A percentile compares a stretch with the other conserved stretches of the same genome.
Evolutionary conservation across 1,284 basidiomycete genomes (phyloP).

Genomic region (Apiotrichum laibachii): DNA sequence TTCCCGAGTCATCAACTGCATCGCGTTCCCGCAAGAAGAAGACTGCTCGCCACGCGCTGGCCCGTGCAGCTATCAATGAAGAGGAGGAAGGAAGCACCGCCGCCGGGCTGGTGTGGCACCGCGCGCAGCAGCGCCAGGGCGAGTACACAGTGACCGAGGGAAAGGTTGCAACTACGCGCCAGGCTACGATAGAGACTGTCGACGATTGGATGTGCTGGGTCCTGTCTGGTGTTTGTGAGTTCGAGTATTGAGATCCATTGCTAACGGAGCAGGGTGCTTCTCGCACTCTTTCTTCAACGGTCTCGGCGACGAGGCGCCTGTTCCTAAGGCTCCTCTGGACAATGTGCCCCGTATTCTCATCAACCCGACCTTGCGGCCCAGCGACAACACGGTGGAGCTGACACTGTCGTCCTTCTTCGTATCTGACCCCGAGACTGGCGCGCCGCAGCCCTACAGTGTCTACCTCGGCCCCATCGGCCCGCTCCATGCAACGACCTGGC

Average conservation of each 20-base stretch:
- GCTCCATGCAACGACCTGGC: constrained; percentile 53
- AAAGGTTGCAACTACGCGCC: constrained; percentile 1
- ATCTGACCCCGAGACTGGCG: constrained; percentile 49
- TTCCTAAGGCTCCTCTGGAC: constrained; percentile 56
- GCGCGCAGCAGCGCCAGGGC: constrained; percentile 20
- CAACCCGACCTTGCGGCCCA: constrained; percentile 66
- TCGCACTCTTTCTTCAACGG: constrained; percentile 37
- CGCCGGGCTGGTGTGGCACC: constrained; percentile 31
- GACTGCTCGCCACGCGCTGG: constrained; percentile 40
- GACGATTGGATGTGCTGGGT: constrained; percentile 95
- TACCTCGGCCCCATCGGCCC: constrained; percentile 88
- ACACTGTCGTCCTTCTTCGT: constrained; percentile 71
- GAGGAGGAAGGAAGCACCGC: constrained; percentile 33
- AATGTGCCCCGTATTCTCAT: constrained; percentile 84
- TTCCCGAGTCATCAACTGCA: not conserved
- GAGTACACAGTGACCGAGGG: constrained; percentile 13
- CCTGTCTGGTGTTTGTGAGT: constrained; percentile 89
- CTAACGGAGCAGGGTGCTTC: constrained; percentile 32
- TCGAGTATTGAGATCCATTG: too few species aligned
- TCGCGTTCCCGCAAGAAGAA: constrained; percentile 21
- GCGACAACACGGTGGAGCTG: constrained; percentile 67
- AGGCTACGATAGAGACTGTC: constrained; percentile 53
- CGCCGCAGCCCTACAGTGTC: constrained; percentile 61
- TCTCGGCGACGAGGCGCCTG: not conserved
- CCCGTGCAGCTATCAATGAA: constrained; percentile 36